Base-by-base conservation (phyloP, 768 basidiomycete genomes). In the Phlebiopsis gigantea region DNA sequence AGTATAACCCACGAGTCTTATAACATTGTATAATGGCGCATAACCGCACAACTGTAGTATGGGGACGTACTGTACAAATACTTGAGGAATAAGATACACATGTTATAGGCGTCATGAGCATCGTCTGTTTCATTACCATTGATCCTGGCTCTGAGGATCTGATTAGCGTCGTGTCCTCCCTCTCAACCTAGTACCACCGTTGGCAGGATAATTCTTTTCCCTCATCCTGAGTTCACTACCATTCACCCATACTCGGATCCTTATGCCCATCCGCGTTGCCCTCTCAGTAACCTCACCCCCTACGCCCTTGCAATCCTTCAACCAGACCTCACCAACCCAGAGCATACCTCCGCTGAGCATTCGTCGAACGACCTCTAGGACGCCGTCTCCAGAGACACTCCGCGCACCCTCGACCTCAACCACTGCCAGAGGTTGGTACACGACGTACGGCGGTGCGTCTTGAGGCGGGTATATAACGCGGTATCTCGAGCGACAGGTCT, bases 321-420 rank as follows among this genome's bases (percentile, higher is more conserved):
- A 31, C 46, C 53, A 50, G 14, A 61, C 19, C 43, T 55, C 54
- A 9, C 43, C 19, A 14, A 56, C 53, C 57, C 60, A 61, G 7
- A 49, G 21, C 2, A 57, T 24, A 21, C 56, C 56, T n/a, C 60
- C 60, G 10, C 60, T 49, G 9, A 61, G 54, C 56, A 57, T 57
- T 7, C 57, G 42, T 19, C 53, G 46, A 12, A 61, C 57, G 15
- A 57, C 60, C 15, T 50, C 46, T 4, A 51, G 29, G 2, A 61
- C 6, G 6, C 57, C 60, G 26, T 54, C 49, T 22, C 34, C 57
- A 2, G 39, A 55, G 25, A 61, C 42, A 24, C 50, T 30, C 15
- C 26, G 47, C 26, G 47, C 54, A 15, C 44, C 55, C 3, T 19
- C 55, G 4, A 59, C 28, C 30, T 59, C 58, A 22, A 59, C 17